Percentiles rank a stretch among this genome's conserved stretches.
Conservation (phyloP, 352 stramenopile species). For the Phytophthora quininea region DNA sequence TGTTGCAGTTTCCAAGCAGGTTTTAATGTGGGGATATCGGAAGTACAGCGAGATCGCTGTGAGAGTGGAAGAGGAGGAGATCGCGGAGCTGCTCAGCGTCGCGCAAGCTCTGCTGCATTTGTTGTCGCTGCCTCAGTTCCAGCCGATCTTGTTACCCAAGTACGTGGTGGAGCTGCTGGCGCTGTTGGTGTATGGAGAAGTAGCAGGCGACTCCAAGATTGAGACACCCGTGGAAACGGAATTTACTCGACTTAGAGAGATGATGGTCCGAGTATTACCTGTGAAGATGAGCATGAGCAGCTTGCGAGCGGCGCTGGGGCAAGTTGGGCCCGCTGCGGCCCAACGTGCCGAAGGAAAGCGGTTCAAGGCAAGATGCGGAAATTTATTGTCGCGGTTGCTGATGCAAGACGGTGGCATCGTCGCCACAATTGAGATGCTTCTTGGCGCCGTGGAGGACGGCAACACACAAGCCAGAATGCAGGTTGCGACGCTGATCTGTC, state of each 20-base stretch:
- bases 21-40: slow-evolving; percentile 54
- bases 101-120: slow-evolving; percentile 60
- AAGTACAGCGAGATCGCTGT: slow-evolving; percentile 21
- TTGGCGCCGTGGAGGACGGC: slow-evolving; percentile 76
- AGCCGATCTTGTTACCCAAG: slow-evolving; percentile 79
- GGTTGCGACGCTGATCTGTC: slow-evolving; percentile 78
- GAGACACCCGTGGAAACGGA: slow-evolving; percentile 27
- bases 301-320: slow-evolving; percentile 67
- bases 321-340: slow-evolving; percentile 30
- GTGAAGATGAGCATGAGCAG: slow-evolving; percentile 79
- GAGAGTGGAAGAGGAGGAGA: slow-evolving; percentile 9
- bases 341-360: slow-evolving; percentile 25
- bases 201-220: slow-evolving; percentile 25
- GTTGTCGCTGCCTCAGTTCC: slow-evolving; percentile 73
- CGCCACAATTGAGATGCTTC: slow-evolving; percentile 84
- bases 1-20: slow-evolving; percentile 55
- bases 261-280: slow-evolving; percentile 58
- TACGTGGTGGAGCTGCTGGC: slow-evolving; percentile 80
- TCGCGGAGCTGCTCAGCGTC: slow-evolving; percentile 47
- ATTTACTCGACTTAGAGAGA: slow-evolving; percentile 44
- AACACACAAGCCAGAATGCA: slow-evolving; percentile 87
- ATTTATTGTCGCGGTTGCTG: slow-evolving; percentile 62
- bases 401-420: slow-evolving; percentile 78
- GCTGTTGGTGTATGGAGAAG: slow-evolving; percentile 64
- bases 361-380: slow-evolving; percentile 72